A percentile compares a stretch with the other conserved stretches of the same genome.
Conservation (phyloP, 1,284 basidiomycete species). For the Melampsora abietis-canadensis region DNA sequence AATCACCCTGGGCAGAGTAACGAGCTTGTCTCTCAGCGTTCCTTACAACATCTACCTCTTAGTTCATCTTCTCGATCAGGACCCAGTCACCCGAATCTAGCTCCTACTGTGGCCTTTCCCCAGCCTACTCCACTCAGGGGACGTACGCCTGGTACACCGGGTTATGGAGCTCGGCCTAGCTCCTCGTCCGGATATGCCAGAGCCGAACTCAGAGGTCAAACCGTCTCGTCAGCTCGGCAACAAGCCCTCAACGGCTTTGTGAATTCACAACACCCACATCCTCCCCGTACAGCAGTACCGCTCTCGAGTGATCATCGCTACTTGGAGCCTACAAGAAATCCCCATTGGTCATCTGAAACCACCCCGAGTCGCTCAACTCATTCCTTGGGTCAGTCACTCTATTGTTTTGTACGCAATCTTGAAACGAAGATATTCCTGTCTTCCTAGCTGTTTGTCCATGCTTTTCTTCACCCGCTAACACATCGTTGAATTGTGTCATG, state of each 20-base stretch:
- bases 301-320: slow-evolving; percentile 25
- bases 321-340: slow-evolving; percentile 22
- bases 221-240: slow-evolving; percentile 3
- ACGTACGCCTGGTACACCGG: slow-evolving; percentile 8
- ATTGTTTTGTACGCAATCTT: no score
- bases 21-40: not conserved
- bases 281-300: slow-evolving; percentile 13
- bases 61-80: slow-evolving; percentile 11
- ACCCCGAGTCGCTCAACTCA: not conserved
- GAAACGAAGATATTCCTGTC: no score
- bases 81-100: slow-evolving; percentile 2
- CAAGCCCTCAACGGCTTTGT: not conserved
- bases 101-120: slow-evolving; percentile 34
- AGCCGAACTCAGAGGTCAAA: slow-evolving; percentile 1
- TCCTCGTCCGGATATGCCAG: slow-evolving; percentile 13
- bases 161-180: slow-evolving; percentile 16
- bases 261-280: not conserved
- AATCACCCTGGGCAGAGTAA: not conserved
- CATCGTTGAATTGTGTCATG: no score
- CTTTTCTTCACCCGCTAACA: no score
- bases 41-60: not conserved
- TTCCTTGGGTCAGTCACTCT: not conserved
- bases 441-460: no score
- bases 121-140: slow-evolving; percentile 25
- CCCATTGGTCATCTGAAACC: slow-evolving; percentile 12